Evolutionary conservation across 208 protist species (phyloP), one percentile per base, ranked within the genome.

Genomic region (Acanthamoeba sp.): DNA sequence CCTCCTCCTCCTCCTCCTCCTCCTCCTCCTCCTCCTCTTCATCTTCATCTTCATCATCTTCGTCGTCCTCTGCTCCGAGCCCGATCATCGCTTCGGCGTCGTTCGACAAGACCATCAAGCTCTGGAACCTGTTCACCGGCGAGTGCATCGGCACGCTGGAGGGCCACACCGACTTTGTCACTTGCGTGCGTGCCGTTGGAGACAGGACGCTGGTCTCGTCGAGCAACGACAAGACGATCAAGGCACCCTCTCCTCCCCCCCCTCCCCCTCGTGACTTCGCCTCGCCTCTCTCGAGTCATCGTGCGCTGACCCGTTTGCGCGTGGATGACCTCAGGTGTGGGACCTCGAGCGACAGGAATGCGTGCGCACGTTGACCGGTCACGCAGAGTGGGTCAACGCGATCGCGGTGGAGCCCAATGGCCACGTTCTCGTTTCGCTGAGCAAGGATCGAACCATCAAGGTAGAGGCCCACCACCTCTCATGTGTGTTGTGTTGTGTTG

Each of bases 191-290:
- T 69, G 50, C 69, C 36, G 90, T 66, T 2, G 69, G 90, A 20
- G 90, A 93, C 20, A 48, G 90, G n/a, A 59, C 52, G 0, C 32
- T 93, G 90, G 90, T 93, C 16, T 84, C 66, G 3, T 6, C 69
- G 32, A 93, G 90, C 40, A 93, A 93, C 40, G 90, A 93, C 90
- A 93, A 76, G n/a, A 93, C 90, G 5, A 84, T 93, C 45, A 76
- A 84, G 45, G 71, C 27, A 82, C 71, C 16, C 78, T 10, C 34
- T 22, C n/a, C 66, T 27, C 55, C 55, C 4, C 20, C 55, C 55
- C 22, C 4, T 22, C 22, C 22, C 55, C 22, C 2, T 24, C 27
- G 2, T 27, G 0, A 18, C 48, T 52, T 52, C 14, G 0, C 20
- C 45, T 18, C 1, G 50, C 18, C 18, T 55, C 50, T 20, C 1